phyloP scores from a whole-genome alignment of 1,139 yeast species.

The Kazachstania sp. region DNA sequence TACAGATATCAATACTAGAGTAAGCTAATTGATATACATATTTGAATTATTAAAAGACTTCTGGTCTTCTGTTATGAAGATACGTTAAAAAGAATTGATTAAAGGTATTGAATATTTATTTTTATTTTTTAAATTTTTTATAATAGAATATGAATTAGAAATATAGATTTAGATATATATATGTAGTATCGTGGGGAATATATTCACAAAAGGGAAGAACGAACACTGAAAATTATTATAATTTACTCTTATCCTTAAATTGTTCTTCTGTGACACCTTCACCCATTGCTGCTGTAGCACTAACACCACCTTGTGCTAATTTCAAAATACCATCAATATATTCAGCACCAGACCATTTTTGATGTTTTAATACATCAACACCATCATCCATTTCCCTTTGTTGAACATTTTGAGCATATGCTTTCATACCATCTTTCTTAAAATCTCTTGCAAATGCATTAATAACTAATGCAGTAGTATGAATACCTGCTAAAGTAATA shows the following conservation, averaged over 20 bases:
- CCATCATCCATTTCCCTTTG: conserved; percentile 80
- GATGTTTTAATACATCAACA: conserved; percentile 95
- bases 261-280: conserved; percentile 97
- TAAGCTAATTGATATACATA: no score
- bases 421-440: conserved; percentile 84
- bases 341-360: conserved; percentile 99
- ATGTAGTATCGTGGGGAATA: no score
- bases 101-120: no score
- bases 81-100: no score
- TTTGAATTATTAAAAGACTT: no score
- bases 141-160: no score
- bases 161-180: no score
- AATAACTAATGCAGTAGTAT: conserved; percentile 88
- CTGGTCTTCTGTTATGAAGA: no score
- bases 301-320: conserved; percentile 89
- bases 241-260: conserved; percentile 41
- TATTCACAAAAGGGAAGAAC: not conserved
- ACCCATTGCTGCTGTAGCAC: conserved; percentile 98
- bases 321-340: conserved; percentile 87
- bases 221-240: not conserved
- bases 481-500: conserved; percentile 94
- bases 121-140: no score
- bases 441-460: conserved; percentile 77
- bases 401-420: conserved; percentile 83
- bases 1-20: no score